Evolutionary conservation across 176 grass and related monocot species (phyloP), one percentile per base, ranked within the genome.

Genomic region (Themeda triandra): DNA sequence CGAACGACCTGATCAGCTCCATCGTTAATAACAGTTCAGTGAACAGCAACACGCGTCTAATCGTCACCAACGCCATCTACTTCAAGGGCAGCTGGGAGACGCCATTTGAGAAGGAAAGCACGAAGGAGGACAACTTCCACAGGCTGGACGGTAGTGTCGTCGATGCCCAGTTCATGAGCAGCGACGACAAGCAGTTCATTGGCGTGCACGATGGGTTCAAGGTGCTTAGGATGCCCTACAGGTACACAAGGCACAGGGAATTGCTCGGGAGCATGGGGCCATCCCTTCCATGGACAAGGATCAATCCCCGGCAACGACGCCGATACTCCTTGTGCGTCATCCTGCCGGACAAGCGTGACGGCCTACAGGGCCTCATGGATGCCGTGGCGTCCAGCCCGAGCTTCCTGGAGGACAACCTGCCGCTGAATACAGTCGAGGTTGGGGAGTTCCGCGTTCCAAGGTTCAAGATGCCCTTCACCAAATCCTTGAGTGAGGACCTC

Each of bases 21-120:
- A 40, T 84, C 74, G 2, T 81, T 0, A 63, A 13, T 23, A 0
- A 13, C 6, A 1, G 0, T 1, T 35, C 63, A 0, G 54, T 87
- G 24, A 1, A 1, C 63, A 84, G 2, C 33, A 66, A 5, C 0
- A 1, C 70, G 76, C 76, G 10, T 6, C 25, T 87, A 6, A 54
- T 91, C 21, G 23, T 81, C 25, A 29, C 72, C 27, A 84, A 84
- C 28, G 89, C 85, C 69, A 2, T 71, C 69, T 71, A 71, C 68
- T 71, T 71, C 68, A 71, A 71, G 2, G 69, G 37, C 10, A 2
- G 4, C 19, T 74, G 54, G 81, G 19, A 17, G 19, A 24, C 41
- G 11, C 19, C 69, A 14, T 83, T 83, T 3, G 5, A 4, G 6
- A 32, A n/a, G 54, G 1, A 3, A 4, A 13, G 12, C 35, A 83